Conservation (phyloP, 2,329 filamentous ascomycete genomes). For the Cladophialophora immunda region DNA sequence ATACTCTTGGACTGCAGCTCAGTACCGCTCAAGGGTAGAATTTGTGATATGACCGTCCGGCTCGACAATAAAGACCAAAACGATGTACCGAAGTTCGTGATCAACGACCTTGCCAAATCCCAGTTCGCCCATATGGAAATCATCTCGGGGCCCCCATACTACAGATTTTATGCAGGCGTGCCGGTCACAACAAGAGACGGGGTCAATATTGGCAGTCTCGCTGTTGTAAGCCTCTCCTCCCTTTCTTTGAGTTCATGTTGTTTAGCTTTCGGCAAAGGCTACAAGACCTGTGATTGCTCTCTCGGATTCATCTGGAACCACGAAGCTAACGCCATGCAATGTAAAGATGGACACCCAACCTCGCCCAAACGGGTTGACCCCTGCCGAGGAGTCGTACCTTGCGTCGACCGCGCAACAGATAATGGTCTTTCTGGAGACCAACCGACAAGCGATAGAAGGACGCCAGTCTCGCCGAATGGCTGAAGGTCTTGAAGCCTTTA, state of each 20-base stretch:
- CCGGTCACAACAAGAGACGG: slow-evolving; percentile 45
- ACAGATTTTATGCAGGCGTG: slow-evolving; percentile 46
- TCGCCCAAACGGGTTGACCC: slow-evolving; percentile 33
- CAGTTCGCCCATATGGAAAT: slow-evolving; percentile 45
- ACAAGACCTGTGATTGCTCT: not conserved
- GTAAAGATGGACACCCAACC: slow-evolving; percentile 39
- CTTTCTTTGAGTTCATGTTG: not conserved
- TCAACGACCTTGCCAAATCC: slow-evolving; percentile 46
- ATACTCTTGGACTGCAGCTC: slow-evolving; percentile 46
- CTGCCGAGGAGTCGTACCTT: slow-evolving; percentile 41
- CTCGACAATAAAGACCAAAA: slow-evolving; percentile 36
- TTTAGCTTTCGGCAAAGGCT: not conserved
- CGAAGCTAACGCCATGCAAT: not conserved
- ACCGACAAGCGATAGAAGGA: slow-evolving; percentile 41
- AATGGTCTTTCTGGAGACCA: slow-evolving; percentile 46
- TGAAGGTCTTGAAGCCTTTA: slow-evolving; percentile 42
- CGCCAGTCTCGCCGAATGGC: slow-evolving; percentile 38
- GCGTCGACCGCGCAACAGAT: slow-evolving; percentile 42
- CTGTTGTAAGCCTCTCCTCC: slow-evolving; percentile 29
- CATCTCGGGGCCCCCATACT: slow-evolving; percentile 42
- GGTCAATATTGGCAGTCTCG: slow-evolving; percentile 46
- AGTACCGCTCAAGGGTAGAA: slow-evolving; percentile 45
- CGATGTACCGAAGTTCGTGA: slow-evolving; percentile 42
- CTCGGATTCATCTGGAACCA: not conserved
- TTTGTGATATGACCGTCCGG: slow-evolving; percentile 47